Evolutionary conservation across 257 asterid species (phyloP).

Genomic region (Capsicum chinense): DNA sequence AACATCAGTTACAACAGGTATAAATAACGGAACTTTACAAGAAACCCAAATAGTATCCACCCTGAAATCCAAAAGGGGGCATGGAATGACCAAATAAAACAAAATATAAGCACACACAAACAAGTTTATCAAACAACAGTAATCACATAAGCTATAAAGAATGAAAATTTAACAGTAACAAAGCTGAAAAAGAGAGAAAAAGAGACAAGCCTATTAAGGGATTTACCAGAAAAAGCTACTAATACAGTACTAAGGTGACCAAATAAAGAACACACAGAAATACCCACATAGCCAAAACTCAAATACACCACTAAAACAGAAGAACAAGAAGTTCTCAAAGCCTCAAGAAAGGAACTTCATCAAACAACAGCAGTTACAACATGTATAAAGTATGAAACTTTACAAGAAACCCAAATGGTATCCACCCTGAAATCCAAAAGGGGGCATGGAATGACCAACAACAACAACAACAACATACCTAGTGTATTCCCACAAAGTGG

Average conservation of each 20-base stretch:
- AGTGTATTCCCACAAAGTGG: no score
- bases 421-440: no score
- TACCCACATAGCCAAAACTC: background rate
- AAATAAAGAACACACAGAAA: background rate
- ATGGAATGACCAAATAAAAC: no score
- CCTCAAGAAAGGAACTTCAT: background rate
- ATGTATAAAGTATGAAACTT: background rate
- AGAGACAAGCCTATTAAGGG: conserved; percentile 59
- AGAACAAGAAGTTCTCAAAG: background rate
- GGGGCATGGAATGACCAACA: no score
- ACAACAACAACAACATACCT: no score
- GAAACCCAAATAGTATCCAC: background rate
- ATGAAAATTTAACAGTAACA: conserved; percentile 16
- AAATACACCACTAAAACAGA: background rate
- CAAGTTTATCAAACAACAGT: conserved; percentile 9
- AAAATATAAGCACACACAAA: background rate
- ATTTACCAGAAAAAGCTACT: no score
- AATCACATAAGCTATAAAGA: conserved; percentile 16
- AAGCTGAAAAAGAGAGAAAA: background rate
- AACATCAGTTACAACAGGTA: background rate
- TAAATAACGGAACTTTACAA: background rate
- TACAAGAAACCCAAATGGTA: no score
- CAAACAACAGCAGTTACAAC: background rate
- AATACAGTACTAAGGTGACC: no score
- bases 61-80: background rate